Base-by-base conservation (phyloP, 2,329 filamentous ascomycete genomes). In the Colletotrichum viniferum region DNA sequence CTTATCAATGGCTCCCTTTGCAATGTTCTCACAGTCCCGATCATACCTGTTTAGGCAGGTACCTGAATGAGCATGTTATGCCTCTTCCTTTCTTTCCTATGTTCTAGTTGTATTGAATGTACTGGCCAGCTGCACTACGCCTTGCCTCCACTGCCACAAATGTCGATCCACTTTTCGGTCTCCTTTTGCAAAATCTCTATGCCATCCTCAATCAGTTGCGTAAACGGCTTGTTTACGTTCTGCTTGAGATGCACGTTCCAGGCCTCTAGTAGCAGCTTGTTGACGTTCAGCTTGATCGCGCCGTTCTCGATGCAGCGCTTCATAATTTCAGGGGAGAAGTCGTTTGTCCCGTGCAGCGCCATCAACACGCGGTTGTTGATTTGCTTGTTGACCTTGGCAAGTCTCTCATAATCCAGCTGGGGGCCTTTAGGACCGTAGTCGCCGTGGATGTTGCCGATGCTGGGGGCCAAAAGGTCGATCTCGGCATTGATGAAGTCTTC, bases 381-480 rank as follows among this genome's bases (percentile, higher is more conserved):
- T 28, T 75, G 73, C 32, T 63, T 73, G 8, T 86, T 84, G 78
- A 89, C 83, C 74, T 68, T 81, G n/a, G 85, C 81, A 4, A 91
- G 83, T 4, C 85, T 81, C 32, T 85, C 90, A 81, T 91, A 93
- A 79, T 94, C 92, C 21, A 94, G 82, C 81, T 88, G 86, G 28
- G 92, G 90, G 0, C 93, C 93, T 18, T 90, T 84, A 1, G 91
- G 88, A 0, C 93, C 93, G 83, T 95, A 95, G 78, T 92, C 90
- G 7, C 94, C 94, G 83, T 95, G 94, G 60, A 95, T 92, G 79
- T 95, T 95, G 5, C 94, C 94, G 84, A 95, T 94, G 1, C 93
- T 93, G 1, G 94, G 94, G 4, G 94, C 94, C 16, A 96, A 85
- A 85, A 93, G 93, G 79, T 95, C 92, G 80, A 95, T 94, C 1